A percentile compares a stretch with the other conserved stretches of the same genome.
Conservation (phyloP, 805 yeast species). For the Wickerhamiella azyma region DNA sequence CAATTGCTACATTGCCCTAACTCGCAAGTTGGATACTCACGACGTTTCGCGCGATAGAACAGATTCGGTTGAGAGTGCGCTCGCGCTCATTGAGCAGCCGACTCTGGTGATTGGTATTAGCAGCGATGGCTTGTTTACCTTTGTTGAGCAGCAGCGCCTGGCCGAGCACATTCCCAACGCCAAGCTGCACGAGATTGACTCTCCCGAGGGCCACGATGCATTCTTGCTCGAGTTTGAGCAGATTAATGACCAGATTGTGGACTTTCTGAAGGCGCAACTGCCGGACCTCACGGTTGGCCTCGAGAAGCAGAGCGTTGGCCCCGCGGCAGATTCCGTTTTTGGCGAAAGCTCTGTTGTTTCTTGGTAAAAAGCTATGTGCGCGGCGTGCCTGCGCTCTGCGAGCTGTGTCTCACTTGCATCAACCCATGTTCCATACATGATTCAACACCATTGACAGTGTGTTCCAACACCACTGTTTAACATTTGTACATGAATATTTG, state of each 20-base stretch:
- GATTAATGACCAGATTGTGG: conserved; percentile 56
- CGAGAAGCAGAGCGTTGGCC: conserved; percentile 32
- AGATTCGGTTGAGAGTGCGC: conserved; percentile 36
- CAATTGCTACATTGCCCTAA: conserved; percentile 86
- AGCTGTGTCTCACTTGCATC: too few relatives aligned
- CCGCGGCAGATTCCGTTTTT: conserved; percentile 40
- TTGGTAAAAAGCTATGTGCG: too few relatives aligned
- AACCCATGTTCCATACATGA: too few relatives aligned
- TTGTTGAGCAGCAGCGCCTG: conserved; percentile 76
- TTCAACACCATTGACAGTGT: too few relatives aligned
- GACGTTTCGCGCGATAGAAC: conserved; percentile 74
- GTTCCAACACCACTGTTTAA: too few relatives aligned
- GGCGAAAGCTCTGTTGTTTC: conserved; percentile 91
- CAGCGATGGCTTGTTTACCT: conserved; percentile 86
- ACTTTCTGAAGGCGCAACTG: conserved; percentile 46
- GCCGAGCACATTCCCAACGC: conserved; percentile 65
- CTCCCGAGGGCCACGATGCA: conserved; percentile 97
- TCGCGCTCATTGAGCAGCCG: conserved; percentile 53
- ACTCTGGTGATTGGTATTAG: conserved; percentile 76
- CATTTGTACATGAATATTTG: too few relatives aligned
- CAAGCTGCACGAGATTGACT: conserved; percentile 53
- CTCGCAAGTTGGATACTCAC: conserved; percentile 89
- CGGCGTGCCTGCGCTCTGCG: too few relatives aligned
- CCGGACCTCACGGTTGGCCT: conserved; percentile 46
- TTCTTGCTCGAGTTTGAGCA: conserved; percentile 77